Conservation (phyloP, 2,329 filamentous ascomycete species). For the Alternaria novae-zelandiae region DNA sequence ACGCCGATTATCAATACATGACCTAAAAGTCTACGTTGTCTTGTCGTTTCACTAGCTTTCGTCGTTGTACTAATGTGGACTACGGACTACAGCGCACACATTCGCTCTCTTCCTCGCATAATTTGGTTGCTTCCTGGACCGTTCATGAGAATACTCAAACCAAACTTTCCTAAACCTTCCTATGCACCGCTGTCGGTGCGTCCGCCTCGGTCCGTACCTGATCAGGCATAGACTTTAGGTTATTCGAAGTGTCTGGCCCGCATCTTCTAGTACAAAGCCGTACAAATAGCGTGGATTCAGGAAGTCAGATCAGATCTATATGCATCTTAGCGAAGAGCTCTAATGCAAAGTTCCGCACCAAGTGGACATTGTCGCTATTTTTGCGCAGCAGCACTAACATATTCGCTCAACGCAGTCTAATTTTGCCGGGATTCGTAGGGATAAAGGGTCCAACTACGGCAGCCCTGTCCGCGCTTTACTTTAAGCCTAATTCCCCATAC, state of each 20-base stretch:
- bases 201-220: background rate
- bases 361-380: constrained; percentile 31
- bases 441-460: constrained; percentile 24
- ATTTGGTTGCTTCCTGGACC: too few relatives aligned
- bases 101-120: background rate
- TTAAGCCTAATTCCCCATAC: constrained; percentile 35
- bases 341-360: background rate
- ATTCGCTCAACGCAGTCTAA: constrained; percentile 25
- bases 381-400: constrained; percentile 13
- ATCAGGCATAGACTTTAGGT: background rate
- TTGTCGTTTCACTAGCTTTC: fast-evolving
- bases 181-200: background rate
- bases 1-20: background rate
- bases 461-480: constrained; percentile 30
- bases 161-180: background rate
- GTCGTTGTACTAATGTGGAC: background rate
- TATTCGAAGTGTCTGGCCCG: constrained; percentile 4
- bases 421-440: constrained; percentile 28
- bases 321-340: background rate
- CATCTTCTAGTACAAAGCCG: background rate
- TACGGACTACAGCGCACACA: background rate
- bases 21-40: background rate
- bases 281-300: background rate
- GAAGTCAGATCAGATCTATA: background rate
- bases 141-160: background rate